Evolutionary conservation across 192 early-diverging fungal genomes (phyloP).

Genomic region (Backusella morwellensis): DNA sequence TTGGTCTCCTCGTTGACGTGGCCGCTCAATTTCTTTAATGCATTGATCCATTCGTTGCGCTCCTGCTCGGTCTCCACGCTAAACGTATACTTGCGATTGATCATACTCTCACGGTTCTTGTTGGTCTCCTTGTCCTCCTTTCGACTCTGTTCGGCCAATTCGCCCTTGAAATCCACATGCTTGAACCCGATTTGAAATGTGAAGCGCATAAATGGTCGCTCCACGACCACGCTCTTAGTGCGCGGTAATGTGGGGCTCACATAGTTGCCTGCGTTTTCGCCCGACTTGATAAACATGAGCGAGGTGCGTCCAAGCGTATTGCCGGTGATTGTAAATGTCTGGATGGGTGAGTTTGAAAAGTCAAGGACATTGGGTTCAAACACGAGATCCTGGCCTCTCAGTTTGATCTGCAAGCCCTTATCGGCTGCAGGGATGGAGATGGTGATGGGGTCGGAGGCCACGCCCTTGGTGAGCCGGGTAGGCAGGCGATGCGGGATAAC

Average conservation of each 20-base stretch:
- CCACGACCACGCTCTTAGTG: slow-evolving; percentile 58
- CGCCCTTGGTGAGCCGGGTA: slow-evolving; percentile 51
- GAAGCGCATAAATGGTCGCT: slow-evolving; percentile 63
- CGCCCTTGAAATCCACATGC: slow-evolving; percentile 19
- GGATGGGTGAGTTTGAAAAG: slow-evolving; percentile 47
- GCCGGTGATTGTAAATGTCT: slow-evolving; percentile 57
- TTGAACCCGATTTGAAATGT: slow-evolving; percentile 58
- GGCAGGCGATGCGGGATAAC: slow-evolving; percentile 49
- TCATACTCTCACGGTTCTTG: neutral
- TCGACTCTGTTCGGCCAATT: neutral
- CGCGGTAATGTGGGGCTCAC: slow-evolving; percentile 42
- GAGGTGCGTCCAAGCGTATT: slow-evolving; percentile 56
- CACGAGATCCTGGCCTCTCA: slow-evolving; percentile 57
- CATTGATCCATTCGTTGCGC: slow-evolving; percentile 23
- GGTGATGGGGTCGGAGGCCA: slow-evolving; percentile 51
- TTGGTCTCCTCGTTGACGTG: slow-evolving; percentile 16
- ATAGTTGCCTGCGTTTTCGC: slow-evolving; percentile 44
- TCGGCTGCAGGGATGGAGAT: slow-evolving; percentile 57
- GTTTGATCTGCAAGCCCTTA: slow-evolving; percentile 53
- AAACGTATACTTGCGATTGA: slow-evolving; percentile 32
- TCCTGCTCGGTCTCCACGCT: slow-evolving; percentile 36
- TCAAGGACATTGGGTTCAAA: slow-evolving; percentile 55
- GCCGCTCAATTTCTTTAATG: slow-evolving; percentile 22
- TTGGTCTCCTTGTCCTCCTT: too few species aligned
- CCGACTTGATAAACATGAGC: slow-evolving; percentile 55